These are phyloP conservation scores for Mucuna pruriens DNA, from an alignment of 306 rosid species.

Conservation along the genomic window DNA sequence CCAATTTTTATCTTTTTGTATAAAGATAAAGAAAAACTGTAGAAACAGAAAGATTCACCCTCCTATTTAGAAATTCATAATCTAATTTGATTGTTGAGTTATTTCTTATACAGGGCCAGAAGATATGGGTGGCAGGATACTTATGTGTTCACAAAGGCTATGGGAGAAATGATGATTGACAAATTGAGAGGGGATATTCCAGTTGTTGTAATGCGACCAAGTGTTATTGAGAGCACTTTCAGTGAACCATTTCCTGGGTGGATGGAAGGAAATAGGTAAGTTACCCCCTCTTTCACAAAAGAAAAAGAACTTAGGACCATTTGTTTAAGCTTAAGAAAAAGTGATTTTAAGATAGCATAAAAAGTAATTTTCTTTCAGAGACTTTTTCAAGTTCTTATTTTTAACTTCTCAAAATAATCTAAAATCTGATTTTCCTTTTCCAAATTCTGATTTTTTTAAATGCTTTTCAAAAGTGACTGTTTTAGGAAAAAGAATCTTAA, in stretches of 20 bases:
- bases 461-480: background rate
- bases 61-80: background rate
- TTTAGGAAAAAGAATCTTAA: background rate
- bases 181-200: slow-evolving; percentile 82
- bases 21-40: background rate
- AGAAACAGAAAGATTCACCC: background rate
- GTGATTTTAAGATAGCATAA: background rate
- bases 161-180: slow-evolving; percentile 97
- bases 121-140: slow-evolving; percentile 96
- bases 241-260: slow-evolving; percentile 94
- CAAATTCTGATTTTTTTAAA: background rate
- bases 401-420: background rate
- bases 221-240: slow-evolving; percentile 95
- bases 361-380: background rate
- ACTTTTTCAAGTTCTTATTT: background rate
- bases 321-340: background rate
- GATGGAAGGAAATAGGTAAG: slow-evolving; percentile 97
- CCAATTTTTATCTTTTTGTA: background rate
- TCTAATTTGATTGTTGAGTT: slow-evolving; percentile 24
- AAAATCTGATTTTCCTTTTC: background rate
- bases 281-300: background rate
- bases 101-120: slow-evolving; percentile 62
- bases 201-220: slow-evolving; percentile 82
- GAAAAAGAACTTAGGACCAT: background rate
- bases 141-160: slow-evolving; percentile 95